phyloP scores from a whole-genome alignment of 306 rosid species.

The Lagenaria siceraria region DNA sequence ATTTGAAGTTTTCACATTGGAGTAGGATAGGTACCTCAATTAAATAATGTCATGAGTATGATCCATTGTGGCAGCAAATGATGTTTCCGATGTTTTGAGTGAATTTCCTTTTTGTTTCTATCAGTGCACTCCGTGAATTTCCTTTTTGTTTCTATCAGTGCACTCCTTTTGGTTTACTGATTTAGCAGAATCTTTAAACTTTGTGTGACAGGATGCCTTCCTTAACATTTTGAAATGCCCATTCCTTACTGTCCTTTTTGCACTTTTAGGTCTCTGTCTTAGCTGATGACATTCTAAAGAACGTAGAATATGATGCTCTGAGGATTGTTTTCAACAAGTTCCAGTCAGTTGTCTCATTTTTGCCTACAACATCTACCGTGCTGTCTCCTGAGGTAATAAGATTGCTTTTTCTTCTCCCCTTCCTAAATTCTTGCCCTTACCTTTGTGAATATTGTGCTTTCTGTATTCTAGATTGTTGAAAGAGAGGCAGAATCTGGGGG shows the following conservation, averaged over 20 bases:
- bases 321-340: slow-evolving; percentile 79
- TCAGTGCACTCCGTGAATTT: neutral
- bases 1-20: neutral
- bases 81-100: neutral
- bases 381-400: slow-evolving; percentile 80
- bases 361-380: slow-evolving; percentile 64
- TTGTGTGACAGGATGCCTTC: neutral
- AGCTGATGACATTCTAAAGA: slow-evolving; percentile 87
- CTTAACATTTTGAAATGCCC: neutral
- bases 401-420: neutral
- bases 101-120: neutral
- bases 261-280: slow-evolving; percentile 71
- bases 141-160: neutral
- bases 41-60: neutral
- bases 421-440: neutral
- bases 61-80: neutral
- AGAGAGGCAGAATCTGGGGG: slow-evolving; percentile 87
- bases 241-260: slow-evolving; percentile 3
- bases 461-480: slow-evolving; percentile 51
- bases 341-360: slow-evolving; percentile 64
- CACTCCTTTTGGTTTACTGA: neutral
- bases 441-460: slow-evolving; percentile 6
- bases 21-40: neutral
- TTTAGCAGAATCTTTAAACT: neutral
- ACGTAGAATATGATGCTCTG: slow-evolving; percentile 83